A percentile compares a stretch with the other conserved stretches of the same genome.
phyloP scores from a whole-genome alignment of 257 asterid species.

The Solanum sparsipilum region DNA sequence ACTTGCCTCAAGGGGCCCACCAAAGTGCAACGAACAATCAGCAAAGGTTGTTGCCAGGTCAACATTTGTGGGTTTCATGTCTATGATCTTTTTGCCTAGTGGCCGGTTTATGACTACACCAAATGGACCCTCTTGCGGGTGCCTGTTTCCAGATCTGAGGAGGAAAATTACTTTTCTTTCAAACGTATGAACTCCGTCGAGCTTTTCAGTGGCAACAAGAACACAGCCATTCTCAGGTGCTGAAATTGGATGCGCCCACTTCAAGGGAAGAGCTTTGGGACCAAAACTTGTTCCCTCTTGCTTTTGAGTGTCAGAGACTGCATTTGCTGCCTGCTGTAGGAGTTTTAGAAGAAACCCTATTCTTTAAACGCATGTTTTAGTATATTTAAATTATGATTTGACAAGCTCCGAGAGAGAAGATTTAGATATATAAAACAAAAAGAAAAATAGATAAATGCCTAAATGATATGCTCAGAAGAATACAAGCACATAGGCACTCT shows the following conservation, averaged over 20 bases:
- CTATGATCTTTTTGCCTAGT: conserved; percentile 65
- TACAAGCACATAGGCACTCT: background rate
- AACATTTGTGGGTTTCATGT: conserved; percentile 62
- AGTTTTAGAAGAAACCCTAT: conserved; percentile 1
- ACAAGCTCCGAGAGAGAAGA: background rate
- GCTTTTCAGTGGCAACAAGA: conserved; percentile 87
- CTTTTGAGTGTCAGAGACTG: conserved; percentile 27
- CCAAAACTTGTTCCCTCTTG: conserved; percentile 25
- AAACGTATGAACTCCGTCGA: conserved; percentile 76
- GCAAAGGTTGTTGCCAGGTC: conserved; percentile 77
- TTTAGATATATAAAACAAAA: background rate
- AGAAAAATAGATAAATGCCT: background rate
- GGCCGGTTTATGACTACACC: conserved; percentile 84
- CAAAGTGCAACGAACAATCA: conserved; percentile 74
- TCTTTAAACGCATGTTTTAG: background rate
- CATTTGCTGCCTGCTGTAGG: conserved; percentile 41
- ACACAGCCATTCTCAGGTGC: conserved; percentile 94
- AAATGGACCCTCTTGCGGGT: conserved; percentile 86
- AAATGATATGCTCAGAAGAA: background rate
- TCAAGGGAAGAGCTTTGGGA: conserved; percentile 46
- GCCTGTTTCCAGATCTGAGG: conserved; percentile 74
- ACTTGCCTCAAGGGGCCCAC: conserved; percentile 95
- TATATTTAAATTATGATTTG: background rate
- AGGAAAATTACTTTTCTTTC: conserved; percentile 86
- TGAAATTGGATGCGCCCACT: conserved; percentile 98